Evolutionary conservation across 108 stramenopile species (phyloP), one percentile per base, ranked within the genome.

Genomic region (Pinguiococcus pyrenoidosus): DNA sequence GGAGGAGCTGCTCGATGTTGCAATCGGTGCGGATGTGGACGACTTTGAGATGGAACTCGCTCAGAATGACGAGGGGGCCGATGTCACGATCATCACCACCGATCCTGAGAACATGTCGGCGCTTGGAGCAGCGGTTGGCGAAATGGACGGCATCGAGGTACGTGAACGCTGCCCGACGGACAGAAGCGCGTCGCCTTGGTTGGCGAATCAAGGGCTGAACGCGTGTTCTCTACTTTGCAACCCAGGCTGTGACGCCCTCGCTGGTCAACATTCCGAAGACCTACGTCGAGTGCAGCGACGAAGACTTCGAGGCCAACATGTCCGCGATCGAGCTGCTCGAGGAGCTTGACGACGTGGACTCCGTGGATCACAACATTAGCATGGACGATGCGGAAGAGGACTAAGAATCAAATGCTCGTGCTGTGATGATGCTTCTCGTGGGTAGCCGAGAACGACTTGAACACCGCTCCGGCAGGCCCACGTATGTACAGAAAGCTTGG

Each of bases 281-380:
- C 7, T 84, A 89, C 2, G 81, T 90, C 21, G 89, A 91, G 56
- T 72, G 71, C 37, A 62, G 65, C 20, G 88, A 95, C 9, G 89
- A 85, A 24, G 87, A 91, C 17, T 85, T 92, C 53, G 90, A 95
- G 42, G 71, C 65, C 51, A 95, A 95, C 74, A 75, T 95, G 76
- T 56, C 69, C 22, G 85, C 87, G 36, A 77, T 95, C 45, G 89
- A 90, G 50, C 84, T 84, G 1, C 62, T 96, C 32, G 79, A 87
- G 46, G 90, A 84, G 43, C 65, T 92, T 29, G 93, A 92, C 42
- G 93, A 96, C 68, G 93, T 96, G 2, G 88, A 89, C 47, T 63
- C 62, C 40, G 93, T 92, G 2, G 90, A 90, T 56, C 90, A 96
- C 82, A 96, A 96, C 76, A 92, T 92, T 59, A 64, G 57, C 23